These are phyloP conservation scores for Beauveria rudraprayagi DNA, from an alignment of 2,329 filamentous ascomycete genomes.

Conservation along the genomic window DNA sequence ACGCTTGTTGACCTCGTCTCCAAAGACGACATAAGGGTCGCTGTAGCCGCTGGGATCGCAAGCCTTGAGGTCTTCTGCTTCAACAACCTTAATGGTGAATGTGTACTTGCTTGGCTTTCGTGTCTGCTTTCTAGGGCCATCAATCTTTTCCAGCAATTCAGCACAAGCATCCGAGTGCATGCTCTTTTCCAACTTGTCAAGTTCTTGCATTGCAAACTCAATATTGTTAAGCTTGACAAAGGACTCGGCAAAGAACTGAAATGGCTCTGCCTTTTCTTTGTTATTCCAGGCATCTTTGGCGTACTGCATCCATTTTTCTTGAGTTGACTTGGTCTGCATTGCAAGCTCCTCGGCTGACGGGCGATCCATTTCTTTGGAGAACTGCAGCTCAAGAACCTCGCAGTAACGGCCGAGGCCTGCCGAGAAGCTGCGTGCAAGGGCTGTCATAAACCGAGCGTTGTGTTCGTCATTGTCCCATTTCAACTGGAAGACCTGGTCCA, in stretches of 20 bases:
- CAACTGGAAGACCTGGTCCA: slow-evolving; percentile 77
- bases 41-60: slow-evolving; percentile 91
- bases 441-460: slow-evolving; percentile 95
- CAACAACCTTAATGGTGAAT: slow-evolving; percentile 97
- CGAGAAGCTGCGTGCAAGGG: slow-evolving; percentile 76
- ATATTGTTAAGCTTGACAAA: slow-evolving; percentile 98
- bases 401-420: slow-evolving; percentile 81
- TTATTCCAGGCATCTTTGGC: slow-evolving; percentile 89
- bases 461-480: slow-evolving; percentile 92
- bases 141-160: slow-evolving; percentile 65
- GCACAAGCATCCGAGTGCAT: slow-evolving; percentile 92
- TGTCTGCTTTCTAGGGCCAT: slow-evolving; percentile 57
- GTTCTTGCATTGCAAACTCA: slow-evolving; percentile 84
- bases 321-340: slow-evolving; percentile 66
- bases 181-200: slow-evolving; percentile 81
- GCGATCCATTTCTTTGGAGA: slow-evolving; percentile 87
- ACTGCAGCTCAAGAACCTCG: slow-evolving; percentile 78
- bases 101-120: slow-evolving; percentile 81
- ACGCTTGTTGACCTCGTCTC: slow-evolving; percentile 95
- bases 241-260: slow-evolving; percentile 94
- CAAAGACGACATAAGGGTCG: slow-evolving; percentile 93
- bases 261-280: slow-evolving; percentile 90
- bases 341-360: slow-evolving; percentile 81
- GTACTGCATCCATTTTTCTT: slow-evolving; percentile 88
- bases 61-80: slow-evolving; percentile 95